Conservation (phyloP, 2,329 filamentous ascomycete species). For the Mycosphaerella sp. region DNA sequence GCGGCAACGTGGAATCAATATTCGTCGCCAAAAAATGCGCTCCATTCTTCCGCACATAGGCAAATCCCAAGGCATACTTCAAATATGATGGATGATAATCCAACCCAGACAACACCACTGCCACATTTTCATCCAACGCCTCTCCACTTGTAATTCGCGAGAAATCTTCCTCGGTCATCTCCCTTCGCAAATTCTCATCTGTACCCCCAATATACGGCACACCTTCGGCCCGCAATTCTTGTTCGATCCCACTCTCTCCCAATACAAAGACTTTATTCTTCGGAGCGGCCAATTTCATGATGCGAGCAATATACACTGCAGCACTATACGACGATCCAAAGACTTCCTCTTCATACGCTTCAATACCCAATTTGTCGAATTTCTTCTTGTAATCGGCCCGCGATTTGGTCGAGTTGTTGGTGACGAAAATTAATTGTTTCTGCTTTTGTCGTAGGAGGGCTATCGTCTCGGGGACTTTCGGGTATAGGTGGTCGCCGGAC, state of each 20-base stretch:
- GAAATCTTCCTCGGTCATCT: constrained; percentile 77
- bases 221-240: constrained; percentile 73
- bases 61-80: constrained; percentile 76
- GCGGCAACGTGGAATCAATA: constrained; percentile 81
- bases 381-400: constrained; percentile 90
- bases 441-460: constrained; percentile 75
- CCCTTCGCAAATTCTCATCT: constrained; percentile 67
- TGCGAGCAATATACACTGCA: constrained; percentile 90
- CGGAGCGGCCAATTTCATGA: constrained; percentile 68
- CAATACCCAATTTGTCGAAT: constrained; percentile 48
- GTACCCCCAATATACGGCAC: constrained; percentile 81
- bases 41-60: constrained; percentile 69
- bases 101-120: constrained; percentile 78
- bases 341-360: constrained; percentile 69
- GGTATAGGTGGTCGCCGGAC: constrained; percentile 88
- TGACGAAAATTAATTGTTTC: constrained; percentile 92
- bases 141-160: constrained; percentile 63
- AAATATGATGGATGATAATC: constrained; percentile 96
- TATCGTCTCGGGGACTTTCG: constrained; percentile 77
- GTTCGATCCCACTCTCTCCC: constrained; percentile 84
- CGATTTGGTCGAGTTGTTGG: constrained; percentile 98
- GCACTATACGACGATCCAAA: constrained; percentile 95
- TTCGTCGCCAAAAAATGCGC: constrained; percentile 91
- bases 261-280: constrained; percentile 94
- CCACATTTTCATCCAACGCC: constrained; percentile 80